Base-by-base conservation (phyloP, 139 green algal genomes). In the Asterochloris sp. region DNA sequence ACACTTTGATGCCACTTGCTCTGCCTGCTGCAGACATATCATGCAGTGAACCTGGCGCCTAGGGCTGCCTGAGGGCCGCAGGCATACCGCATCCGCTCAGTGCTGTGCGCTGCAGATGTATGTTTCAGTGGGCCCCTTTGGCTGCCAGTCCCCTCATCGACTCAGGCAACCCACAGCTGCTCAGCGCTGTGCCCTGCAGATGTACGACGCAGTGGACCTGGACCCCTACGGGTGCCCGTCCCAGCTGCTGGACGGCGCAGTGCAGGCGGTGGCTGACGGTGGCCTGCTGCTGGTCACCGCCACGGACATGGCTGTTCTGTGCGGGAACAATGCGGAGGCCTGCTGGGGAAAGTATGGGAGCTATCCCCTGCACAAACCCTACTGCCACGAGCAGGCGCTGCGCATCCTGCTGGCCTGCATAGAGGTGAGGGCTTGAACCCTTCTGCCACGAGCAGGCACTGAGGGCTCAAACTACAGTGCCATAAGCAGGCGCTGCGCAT, bases 221-320 rank as follows among this genome's bases (percentile, higher is more conserved):
- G 97, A 99, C 76, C 97, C 97, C 1, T 99, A 99, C 79, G 97
- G 97, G 69, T 95, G 96, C 0, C 97, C 97, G 8, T 90, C 90
- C 19, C 84, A 89, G n/a, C 89, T 99, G 60, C 88, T 99, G 60
- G 97, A 99, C 81, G 84, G 75, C 12, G 97, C 97, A 16, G 92
- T 99, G 27, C 95, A 98, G 88, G 84, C 89, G 0, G 94, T 99
- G 19, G 71, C 82, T 0, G 97, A 99, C 62, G 97, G 97, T 15
- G 97, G 97, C 14, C 83, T 99, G 78, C 92, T 99, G 61, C 84
- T 95, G 81, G 91, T 97, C 11, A 99, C 97, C 12, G 97, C 97
- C 69, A 99, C 97, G 21, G 96, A 99, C 88, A 98, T 98, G 95
- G 96, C 96, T 23, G 96, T 98, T 78, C 91, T 99, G 78, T 99